Conservation (phyloP, 305 asterid genomes). For the Vinca major region DNA sequence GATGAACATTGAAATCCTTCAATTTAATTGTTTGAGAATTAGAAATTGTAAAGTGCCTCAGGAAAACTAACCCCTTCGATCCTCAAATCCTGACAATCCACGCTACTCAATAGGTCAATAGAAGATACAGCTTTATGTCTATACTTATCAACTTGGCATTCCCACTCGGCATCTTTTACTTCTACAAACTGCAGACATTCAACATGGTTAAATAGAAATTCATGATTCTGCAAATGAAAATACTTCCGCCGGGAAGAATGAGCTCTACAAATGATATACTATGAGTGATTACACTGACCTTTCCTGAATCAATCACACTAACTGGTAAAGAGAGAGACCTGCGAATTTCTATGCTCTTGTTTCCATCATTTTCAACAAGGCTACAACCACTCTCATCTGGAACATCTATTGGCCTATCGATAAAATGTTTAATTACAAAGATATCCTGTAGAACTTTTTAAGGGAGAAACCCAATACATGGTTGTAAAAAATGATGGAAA, state of each 20-base stretch:
- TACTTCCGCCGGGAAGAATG: neutral
- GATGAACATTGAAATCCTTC: neutral
- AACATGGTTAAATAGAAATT: constrained; percentile 11
- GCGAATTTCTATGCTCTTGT: constrained; percentile 24
- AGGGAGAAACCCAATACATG: neutral
- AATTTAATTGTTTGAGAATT: neutral
- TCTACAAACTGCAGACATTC: constrained; percentile 38
- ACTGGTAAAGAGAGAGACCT: constrained; percentile 47
- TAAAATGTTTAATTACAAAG: constrained; percentile 8
- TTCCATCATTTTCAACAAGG: constrained; percentile 23
- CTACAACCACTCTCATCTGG: constrained; percentile 45
- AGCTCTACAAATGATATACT: constrained; percentile 1
- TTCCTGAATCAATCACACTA: constrained; percentile 48
- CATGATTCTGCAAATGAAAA: neutral
- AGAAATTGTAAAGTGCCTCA: constrained; percentile 3
- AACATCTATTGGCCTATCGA: constrained; percentile 43
- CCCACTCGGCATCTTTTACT: constrained; percentile 43
- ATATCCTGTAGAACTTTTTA: neutral
- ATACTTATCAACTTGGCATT: constrained; percentile 24
- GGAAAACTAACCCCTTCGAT: constrained; percentile 49
- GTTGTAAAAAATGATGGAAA: neutral
- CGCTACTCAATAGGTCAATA: constrained; percentile 32
- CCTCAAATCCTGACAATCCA: constrained; percentile 41
- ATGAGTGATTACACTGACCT: constrained; percentile 28
- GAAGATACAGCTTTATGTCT: constrained; percentile 40